Conservation (phyloP, 768 basidiomycete genomes). For the Termitomyces eurrhizus region DNA sequence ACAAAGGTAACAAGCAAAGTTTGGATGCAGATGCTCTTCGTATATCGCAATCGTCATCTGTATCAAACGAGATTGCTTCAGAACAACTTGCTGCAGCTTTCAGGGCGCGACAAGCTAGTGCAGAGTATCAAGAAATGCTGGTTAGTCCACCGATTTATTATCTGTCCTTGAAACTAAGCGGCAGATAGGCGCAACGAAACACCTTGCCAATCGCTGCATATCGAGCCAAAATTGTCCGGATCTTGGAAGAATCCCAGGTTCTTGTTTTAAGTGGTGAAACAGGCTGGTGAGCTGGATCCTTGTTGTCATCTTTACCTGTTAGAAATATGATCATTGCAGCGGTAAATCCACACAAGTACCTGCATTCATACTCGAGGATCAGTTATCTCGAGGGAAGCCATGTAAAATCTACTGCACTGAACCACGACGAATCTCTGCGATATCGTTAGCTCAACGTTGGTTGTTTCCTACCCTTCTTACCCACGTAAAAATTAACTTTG, state of each 20-base stretch:
- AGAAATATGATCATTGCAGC: constrained; percentile 34
- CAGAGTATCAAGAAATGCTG: constrained; percentile 85
- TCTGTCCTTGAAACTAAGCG: neutral
- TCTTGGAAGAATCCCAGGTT: constrained; percentile 72
- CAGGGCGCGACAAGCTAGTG: constrained; percentile 52
- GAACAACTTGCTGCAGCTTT: constrained; percentile 60
- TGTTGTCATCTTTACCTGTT: neutral
- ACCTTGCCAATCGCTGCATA: constrained; percentile 83
- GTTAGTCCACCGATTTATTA: constrained; percentile 38
- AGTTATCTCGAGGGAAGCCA: constrained; percentile 69
- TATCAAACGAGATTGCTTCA: constrained; percentile 24
- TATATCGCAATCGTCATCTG: neutral
- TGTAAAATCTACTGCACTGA: constrained; percentile 96
- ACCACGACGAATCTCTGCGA: constrained; percentile 92
- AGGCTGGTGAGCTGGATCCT: constrained; percentile 29
- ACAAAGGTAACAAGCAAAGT: constrained; percentile 19
- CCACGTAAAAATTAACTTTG: constrained; percentile 2
- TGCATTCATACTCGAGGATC: constrained; percentile 88
- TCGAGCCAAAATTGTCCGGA: constrained; percentile 64
- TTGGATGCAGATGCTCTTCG: constrained; percentile 11
- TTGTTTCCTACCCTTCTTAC: neutral
- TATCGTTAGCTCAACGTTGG: constrained; percentile 85
- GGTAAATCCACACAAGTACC: constrained; percentile 98
- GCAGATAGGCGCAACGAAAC: constrained; percentile 64
- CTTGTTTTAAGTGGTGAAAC: constrained; percentile 72